Evolutionary conservation across 345 rosid genomes (phyloP), one percentile per base, ranked within the genome.

Genomic region (Geranium brycei): DNA sequence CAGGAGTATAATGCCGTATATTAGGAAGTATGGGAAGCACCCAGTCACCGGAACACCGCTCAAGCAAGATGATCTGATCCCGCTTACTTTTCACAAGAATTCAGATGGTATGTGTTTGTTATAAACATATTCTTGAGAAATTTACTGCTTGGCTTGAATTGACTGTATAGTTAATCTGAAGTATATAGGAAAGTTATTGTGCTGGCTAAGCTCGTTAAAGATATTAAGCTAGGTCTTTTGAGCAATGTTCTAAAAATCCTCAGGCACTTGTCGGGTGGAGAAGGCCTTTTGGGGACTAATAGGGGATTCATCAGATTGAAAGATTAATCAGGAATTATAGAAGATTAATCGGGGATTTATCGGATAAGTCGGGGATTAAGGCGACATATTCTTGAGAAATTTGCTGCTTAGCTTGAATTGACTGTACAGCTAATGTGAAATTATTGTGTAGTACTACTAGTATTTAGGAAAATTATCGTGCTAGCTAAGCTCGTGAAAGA

Each of bases 31-130:
- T 31, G 95, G 91, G 51, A 90, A 86, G 71, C 85, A 93, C 76
- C 99, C 97, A 0, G 97, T 93, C 51, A 82, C 91, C 0, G 96
- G 97, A 72, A 79, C 76, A 31, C 79, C 81, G 7, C 75, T 90
- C 72, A 85, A 85, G 84, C 91, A 59, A 64, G 87, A 82, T 19
- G 92, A 90, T 82, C 79, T 90, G 1, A 83, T 83, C 67, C 76
- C 87, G 60, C 87, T 90, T 51, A 83, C 76, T 64, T 93, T 93
- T 71, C 96, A 90, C 78, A 88, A 85, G 71, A 90, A 93, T 66
- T 64, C 85, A 64, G 88, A 90, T 78, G 99, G 99, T 93, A 73
- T 19, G 68, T 1, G 12, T 31, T 35, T 7, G 5, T 35, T 35
- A 31, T 30, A 18, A 17, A 47, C 53, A 47, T 13, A 7, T 47